Evolutionary conservation across 495 filamentous ascomycete genomes (phyloP), one percentile per base, ranked within the genome.

Genomic region (Parmelia sp.): DNA sequence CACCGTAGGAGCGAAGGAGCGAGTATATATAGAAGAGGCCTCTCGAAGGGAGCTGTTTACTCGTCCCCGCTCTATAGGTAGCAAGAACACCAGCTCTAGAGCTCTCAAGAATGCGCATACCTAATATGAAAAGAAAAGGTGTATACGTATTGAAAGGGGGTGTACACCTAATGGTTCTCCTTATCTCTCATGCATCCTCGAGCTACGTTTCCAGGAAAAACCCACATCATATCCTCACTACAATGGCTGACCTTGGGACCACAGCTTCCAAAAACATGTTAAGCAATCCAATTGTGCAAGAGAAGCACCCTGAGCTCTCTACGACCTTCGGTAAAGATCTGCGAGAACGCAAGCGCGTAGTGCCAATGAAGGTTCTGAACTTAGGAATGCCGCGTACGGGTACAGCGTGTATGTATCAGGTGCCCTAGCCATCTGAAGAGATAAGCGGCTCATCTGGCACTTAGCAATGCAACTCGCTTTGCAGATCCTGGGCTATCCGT

Each of bases 401-500:
- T 4, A 51, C 47, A 14, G 25, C 12, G 25, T 15, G 47, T 51
- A 51, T 8, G 40, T 21, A 15, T 19, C 15, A 19, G 6, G 40
- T 4, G 3, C 21, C 15, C 8, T 1, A 3, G 17, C 40, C 8
- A 19, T 44, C 40, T n/a, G n/a, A n/a, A n/a, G n/a, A n/a, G n/a
- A n/a, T n/a, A 44, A 21, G 21, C 47, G 14, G 23, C 23, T 51
- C 10, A 27, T 12, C 21, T 25, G 4, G 21, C n/a, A 23, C 37
- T 25, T 42, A 72, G 70, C 66, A 3, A 71, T 72, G 64, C 68
- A 70, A 44, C 45, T 40, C 17, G 70, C 70, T 14, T 47, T 72
- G 4, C 61, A 69, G 47, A 67, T 61, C 56, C 66, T 71, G 25
- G 64, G 66, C 11, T 15, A 67, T n/a, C 40, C 64, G 21, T 71